Evolutionary conservation across 163 green algal genomes (phyloP), one percentile per base, ranked within the genome.

Genomic region (Scenedesmus sp.): DNA sequence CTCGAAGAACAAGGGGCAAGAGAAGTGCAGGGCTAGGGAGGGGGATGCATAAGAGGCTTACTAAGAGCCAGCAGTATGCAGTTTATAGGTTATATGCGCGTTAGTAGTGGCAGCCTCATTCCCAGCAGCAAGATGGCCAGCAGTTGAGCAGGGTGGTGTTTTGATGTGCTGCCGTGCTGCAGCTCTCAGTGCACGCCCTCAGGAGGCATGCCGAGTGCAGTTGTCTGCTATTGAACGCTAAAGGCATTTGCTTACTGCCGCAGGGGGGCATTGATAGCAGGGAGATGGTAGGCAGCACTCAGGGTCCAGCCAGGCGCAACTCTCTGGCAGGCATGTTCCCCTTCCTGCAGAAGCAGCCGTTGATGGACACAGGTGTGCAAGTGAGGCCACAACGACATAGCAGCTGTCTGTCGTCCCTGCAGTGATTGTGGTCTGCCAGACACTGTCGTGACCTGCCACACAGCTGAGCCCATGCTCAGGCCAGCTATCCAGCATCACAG

Each of bases 301-400:
- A 42, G 22, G 78, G 65, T 18, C 18, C 65, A 37, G 65, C 30
- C 78, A 83, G 82, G 30, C 51, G 82, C 82, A 40, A 30, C 18
- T 78, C 82, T n/a, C 82, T 87, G 82, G 82, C 40, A 59, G n/a
- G 51, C 51, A 87, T 87, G 82, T 87, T 87, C 15, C 82, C 82
- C 35, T 87, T 87, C 51, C 82, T 76, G 82, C 49, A 78, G 78
- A 44, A 44, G 72, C 85, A 73, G 43, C n/a, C 24, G 37, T 90
- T 49, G 4, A 76, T 90, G 70, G 85, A 90, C 72, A 90, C 85
- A 73, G 85, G 85, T 89, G 68, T 30, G 68, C n/a, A 13, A 30
- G 26, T 0, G n/a, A n/a, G n/a, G n/a, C n/a, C 22, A n/a, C 30
- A 24, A 33, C 73, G 3, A 15, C 70, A 12, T 46, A 83, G 20